Conservation (phyloP, 345 rosid genomes). For the Brassica napus region Da-Ae NC_063434.1:5031001-5031500, state of each 20-base stretch:
- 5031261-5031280: conserved; percentile 70
- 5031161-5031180: conserved; percentile 73
- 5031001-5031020: conserved; percentile 75
- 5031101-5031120: conserved; percentile 83
- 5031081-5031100: conserved; percentile 94
- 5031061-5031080: conserved; percentile 78
- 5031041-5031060: conserved; percentile 96
- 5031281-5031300: conserved; percentile 96
- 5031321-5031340: conserved; percentile 85
- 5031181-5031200: conserved; percentile 51
- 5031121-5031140: conserved; percentile 89
- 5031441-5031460: conserved; percentile 74
- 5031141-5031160: conserved; percentile 64
- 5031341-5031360: conserved; percentile 71
- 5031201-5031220: conserved; percentile 74
- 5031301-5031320: conserved; percentile 95
- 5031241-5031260: conserved; percentile 98
- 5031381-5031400: conserved; percentile 72
- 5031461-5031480: conserved; percentile 73
- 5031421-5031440: conserved; percentile 96
- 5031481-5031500: conserved; percentile 87
- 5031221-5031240: conserved; percentile 88
- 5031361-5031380: conserved; percentile 70
- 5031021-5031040: conserved; percentile 78
- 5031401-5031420: conserved; percentile 52